Base-by-base conservation (phyloP, 768 basidiomycete species). In the Suillus clintonianus region DNA sequence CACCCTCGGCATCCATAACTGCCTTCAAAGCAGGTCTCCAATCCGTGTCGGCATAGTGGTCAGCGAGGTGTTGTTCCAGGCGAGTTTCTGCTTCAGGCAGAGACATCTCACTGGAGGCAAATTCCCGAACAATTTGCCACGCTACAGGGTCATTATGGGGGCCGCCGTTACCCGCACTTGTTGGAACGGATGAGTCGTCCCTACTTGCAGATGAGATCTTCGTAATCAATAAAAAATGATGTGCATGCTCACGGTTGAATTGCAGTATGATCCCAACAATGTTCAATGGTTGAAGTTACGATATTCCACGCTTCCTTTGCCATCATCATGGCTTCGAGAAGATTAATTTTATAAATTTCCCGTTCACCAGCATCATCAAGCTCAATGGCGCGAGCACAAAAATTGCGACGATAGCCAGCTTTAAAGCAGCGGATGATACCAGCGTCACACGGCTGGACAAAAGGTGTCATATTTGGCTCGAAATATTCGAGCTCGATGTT, bases 261-360 rank as follows among this genome's bases (percentile, higher is more conserved):
- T 22, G 60, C 61, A 19, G 76, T 72, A 50, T 79, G 74, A 15
- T 64, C 54, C 78, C 78, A 79, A 62, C 79, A 80, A 62, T 78
- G 67, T 48, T 61, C 17, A 55, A 81, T 79, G 11, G 77, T 78
- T n/a, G 55, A n/a, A 34, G 60, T 59, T n/a, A 80, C 67, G 8
- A 42, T 43, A 9, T 68, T 41, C 78, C 80, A 81, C 5, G 76
- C 76, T 32, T 69, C 65, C 24, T 68, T 62, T 1, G 67, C 72
- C 67, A 80, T 71, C 10, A 65, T 59, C 72, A 80, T 78, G 9
- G 67, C 76, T 57, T 77, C 67, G 22, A 78, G 72, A 30, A 75
- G 64, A 61, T 77, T 69, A 45, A 81, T 75, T 51, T 78, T 74
- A 66, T 77, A 81, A 34, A 79, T 76, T 17, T 79, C 69, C 2